Conservation (phyloP, 495 filamentous ascomycete species). For the Oidiodendron maius region DNA sequence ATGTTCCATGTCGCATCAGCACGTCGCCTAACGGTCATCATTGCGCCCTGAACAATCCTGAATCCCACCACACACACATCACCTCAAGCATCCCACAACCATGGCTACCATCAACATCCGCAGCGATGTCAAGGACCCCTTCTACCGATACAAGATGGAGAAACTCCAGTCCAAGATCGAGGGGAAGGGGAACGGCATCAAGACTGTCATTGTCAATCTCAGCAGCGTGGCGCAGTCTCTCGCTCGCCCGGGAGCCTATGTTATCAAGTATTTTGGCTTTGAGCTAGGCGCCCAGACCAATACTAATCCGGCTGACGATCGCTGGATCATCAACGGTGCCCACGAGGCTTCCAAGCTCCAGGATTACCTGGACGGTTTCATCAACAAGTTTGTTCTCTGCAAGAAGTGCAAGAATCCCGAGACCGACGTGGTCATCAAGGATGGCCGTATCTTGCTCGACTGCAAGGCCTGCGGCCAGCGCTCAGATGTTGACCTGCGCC, state of each 20-base stretch:
- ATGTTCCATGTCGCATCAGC: conserved; percentile 41
- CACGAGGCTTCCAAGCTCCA: conserved; percentile 95
- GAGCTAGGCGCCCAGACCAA: conserved; percentile 98
- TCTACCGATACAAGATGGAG: conserved; percentile 99
- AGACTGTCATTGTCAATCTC: conserved; percentile 94
- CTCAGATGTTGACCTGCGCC: conserved; percentile 80
- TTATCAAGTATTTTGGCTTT: conserved; percentile 99
- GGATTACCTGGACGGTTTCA: conserved; percentile 97
- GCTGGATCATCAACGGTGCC: conserved; percentile 99
- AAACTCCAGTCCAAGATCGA: conserved; percentile 97
- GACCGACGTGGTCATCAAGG: conserved; percentile 91
- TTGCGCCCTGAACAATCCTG: conserved; percentile 22
- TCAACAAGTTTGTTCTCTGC: conserved; percentile 96
- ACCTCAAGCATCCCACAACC: conserved; percentile 36
- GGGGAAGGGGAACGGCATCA: conserved; percentile 98
- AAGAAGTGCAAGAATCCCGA: conserved; percentile 99
- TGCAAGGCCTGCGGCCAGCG: conserved; percentile 98
- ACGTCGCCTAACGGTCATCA: conserved; percentile 35
- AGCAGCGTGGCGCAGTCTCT: conserved; percentile 91
- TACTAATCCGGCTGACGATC: conserved; percentile 91
- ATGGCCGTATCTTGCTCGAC: conserved; percentile 82
- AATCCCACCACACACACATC: conserved; percentile 14
- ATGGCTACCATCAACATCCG: conserved; percentile 97
- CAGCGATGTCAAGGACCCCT: conserved; percentile 95
- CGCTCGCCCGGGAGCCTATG: conserved; percentile 84